These are phyloP conservation scores for Pyricularia sp. DNA, from an alignment of 2,329 filamentous ascomycete genomes.

Conservation along the genomic window DNA sequence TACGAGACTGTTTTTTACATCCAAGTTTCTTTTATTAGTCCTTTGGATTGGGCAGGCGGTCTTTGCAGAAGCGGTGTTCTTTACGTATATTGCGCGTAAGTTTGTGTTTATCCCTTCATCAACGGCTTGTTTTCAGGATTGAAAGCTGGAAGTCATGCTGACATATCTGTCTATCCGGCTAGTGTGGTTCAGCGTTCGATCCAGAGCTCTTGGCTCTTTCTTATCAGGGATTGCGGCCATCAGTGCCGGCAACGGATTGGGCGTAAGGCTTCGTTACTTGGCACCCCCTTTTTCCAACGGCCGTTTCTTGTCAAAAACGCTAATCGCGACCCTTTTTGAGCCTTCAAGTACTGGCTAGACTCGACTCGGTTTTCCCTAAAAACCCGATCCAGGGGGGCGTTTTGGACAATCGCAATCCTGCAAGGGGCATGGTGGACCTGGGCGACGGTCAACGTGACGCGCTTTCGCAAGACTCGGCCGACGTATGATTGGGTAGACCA, in stretches of 20 bases:
- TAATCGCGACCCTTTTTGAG: too few relatives aligned
- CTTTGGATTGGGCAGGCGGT: constrained; percentile 63
- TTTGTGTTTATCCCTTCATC: background rate
- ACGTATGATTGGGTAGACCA: background rate
- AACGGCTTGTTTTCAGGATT: background rate
- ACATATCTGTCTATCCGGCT: background rate
- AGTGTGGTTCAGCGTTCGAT: background rate
- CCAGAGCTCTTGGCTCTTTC: background rate
- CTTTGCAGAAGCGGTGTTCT: constrained; percentile 31
- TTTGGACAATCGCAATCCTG: background rate
- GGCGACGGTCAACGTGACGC: background rate
- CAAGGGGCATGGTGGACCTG: background rate
- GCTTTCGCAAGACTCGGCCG: background rate
- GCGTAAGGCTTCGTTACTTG: background rate
- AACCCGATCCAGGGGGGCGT: background rate
- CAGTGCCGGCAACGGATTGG: background rate
- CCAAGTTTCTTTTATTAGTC: constrained; percentile 54
- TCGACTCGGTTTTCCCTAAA: background rate
- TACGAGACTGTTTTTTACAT: constrained; percentile 47
- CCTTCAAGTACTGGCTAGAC: background rate
- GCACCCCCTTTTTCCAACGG: too few relatives aligned
- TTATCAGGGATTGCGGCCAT: background rate
- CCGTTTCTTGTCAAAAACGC: too few relatives aligned
- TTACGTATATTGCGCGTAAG: background rate
- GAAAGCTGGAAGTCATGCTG: background rate